Base-by-base conservation (phyloP, 495 filamentous ascomycete genomes). In the Ascodesmis nigricans region DNA sequence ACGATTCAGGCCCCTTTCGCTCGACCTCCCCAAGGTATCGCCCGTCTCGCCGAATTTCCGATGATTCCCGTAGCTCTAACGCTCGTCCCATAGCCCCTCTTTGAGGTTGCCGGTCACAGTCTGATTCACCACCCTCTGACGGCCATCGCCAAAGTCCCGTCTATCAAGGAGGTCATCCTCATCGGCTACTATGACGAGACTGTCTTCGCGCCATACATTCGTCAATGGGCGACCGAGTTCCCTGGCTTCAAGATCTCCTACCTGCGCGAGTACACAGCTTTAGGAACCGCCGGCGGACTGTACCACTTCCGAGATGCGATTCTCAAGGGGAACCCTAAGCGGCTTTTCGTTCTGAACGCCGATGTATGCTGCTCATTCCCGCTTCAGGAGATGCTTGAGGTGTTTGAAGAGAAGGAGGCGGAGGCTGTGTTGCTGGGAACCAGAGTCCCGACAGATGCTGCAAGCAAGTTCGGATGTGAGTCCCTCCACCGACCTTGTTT, bases 271-370 rank as follows among this genome's bases (percentile, higher is more conserved):
- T 99, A 99, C 64, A 77, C 87, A 53, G 82, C 90, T 24, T 55
- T 99, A 39, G 87, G 87, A 46, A 99, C 87, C 16, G 87, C 87
- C 22, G 87, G 87, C 41, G 87, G 87, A 33, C 66, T 99, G 30
- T 99, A 95, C 66, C 87, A 99, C 63, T 99, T 99, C 68, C 81
- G 87, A 53, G 87, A 99, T 72, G 79, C 79, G 40, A 95, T 99
- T 48, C 70, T 99, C 52, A 93, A 93, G 61, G 84, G 84, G 43
- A 71, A 73, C 43, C 87, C 90, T 23, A 82, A 91, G 53, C 73
- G 80, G 47, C 74, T 93, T 62, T 91, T 99, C 50, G 87, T 99
- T 31, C 65, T 99, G 52, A 99, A 99, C 55, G 82, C 82, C 33
- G 87, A 99, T 57, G 90, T 99, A 39, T 99, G 87, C 74, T 99